A percentile compares a stretch with the other conserved stretches of the same genome.
Conservation (phyloP, 2,329 filamentous ascomycete species). For the Zasmidium citrigriseum region DNA sequence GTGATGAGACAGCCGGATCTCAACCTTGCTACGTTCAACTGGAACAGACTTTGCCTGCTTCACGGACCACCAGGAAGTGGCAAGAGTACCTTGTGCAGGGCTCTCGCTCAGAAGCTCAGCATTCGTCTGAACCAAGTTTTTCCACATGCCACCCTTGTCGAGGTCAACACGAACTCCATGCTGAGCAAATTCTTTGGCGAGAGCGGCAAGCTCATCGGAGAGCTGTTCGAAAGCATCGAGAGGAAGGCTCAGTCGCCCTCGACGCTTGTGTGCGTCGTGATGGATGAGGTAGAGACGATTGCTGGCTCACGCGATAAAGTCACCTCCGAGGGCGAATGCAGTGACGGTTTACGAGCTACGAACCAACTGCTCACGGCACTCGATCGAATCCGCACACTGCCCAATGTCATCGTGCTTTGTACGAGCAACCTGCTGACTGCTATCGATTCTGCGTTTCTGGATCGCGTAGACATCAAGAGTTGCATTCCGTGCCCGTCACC, state of each 20-base stretch:
- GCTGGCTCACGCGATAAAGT: conserved; percentile 47
- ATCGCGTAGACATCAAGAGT: conserved; percentile 52
- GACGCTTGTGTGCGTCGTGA: conserved; percentile 47
- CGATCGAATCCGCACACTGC: conserved; percentile 44
- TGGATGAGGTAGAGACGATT: conserved; percentile 55
- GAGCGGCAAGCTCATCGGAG: conserved; percentile 45
- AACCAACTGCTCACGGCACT: conserved; percentile 53
- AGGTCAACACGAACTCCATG: conserved; percentile 48
- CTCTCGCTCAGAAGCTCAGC: conserved; percentile 53
- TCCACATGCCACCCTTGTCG: conserved; percentile 39
- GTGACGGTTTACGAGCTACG: conserved; percentile 50
- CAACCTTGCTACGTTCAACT: conserved; percentile 42
- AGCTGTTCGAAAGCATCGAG: conserved; percentile 45
- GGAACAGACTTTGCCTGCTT: conserved; percentile 48
- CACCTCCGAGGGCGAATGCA: conserved; percentile 43
- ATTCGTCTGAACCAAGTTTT: conserved; percentile 46
- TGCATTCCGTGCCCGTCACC: conserved; percentile 43
- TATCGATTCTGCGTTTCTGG: conserved; percentile 51
- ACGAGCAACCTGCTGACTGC: conserved; percentile 51
- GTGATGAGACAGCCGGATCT: conserved; percentile 38
- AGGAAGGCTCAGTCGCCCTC: conserved; percentile 40
- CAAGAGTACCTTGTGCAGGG: conserved; percentile 48
- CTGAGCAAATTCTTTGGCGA: conserved; percentile 53
- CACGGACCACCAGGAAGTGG: conserved; percentile 48
- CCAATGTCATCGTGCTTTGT: conserved; percentile 52